Conservation (phyloP, 2,329 filamentous ascomycete genomes). For the Ascosphaera acerosa region DNA sequence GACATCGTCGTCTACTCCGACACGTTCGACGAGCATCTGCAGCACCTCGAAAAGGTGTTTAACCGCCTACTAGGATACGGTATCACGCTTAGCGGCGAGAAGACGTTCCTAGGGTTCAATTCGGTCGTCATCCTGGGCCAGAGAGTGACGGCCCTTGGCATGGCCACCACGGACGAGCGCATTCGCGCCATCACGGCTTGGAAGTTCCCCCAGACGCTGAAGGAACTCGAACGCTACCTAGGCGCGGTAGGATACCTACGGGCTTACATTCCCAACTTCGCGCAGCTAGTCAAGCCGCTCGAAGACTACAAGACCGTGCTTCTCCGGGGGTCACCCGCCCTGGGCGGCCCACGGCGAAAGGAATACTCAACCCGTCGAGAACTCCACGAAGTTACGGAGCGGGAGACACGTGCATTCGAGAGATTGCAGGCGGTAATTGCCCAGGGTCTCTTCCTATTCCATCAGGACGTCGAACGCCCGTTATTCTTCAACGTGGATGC, state of each 20-base stretch:
- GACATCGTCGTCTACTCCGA: not conserved
- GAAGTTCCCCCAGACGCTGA: not conserved
- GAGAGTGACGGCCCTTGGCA: not conserved
- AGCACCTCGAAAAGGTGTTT: not conserved
- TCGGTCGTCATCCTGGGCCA: not conserved
- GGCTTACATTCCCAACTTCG: not conserved
- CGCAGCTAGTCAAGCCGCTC: not conserved
- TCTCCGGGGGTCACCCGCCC: not conserved
- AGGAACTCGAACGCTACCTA: not conserved
- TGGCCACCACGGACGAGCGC: not conserved
- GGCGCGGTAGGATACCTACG: not conserved
- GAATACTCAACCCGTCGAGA: not conserved
- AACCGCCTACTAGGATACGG: not conserved
- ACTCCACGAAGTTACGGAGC: not conserved
- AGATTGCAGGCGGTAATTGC: not conserved
- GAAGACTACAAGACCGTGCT: not conserved
- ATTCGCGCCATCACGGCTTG: not conserved
- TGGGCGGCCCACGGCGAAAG: not conserved
- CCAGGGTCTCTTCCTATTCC: not conserved
- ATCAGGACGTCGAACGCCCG: not conserved
- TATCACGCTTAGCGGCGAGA: not conserved
- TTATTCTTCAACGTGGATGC: not conserved
- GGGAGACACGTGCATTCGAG: not conserved
- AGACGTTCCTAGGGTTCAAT: not conserved
- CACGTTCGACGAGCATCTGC: not conserved